Evolutionary conservation across 2,329 filamentous ascomycete species (phyloP), one percentile per base, ranked within the genome.

Genomic region (Magnaporthiopsis incrustans): DNA sequence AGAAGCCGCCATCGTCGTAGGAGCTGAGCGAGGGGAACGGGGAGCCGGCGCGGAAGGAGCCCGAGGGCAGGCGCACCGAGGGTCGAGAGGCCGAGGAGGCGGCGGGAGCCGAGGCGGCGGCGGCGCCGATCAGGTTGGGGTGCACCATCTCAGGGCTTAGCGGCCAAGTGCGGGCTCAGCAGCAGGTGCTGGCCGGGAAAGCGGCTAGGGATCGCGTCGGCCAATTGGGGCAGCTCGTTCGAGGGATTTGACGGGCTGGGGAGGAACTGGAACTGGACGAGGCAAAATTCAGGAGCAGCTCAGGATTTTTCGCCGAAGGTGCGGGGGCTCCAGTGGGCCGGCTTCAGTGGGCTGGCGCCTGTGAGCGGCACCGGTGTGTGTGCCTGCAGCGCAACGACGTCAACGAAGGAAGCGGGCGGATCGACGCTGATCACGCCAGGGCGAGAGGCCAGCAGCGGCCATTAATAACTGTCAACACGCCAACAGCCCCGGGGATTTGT

Each of bases 11-110:
- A 30, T 69, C 69, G 33, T 68, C 64, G 66, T 70, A 70, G 0
- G 72, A 64, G 6, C 67, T 67, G 38, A 73, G 70, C 10, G 75
- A 72, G 2, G 79, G 80, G 57, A 82, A 79, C 6, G 81, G 78
- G 2, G 79, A 79, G 66, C 81, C 81, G 58, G 81, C 81, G 68
- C 83, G 80, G 69, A 83, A 82, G 1, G 81, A 83, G 35, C 79
- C 79, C 0, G 78, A 75, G 2, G 79, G 70, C 1, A 69, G 66
- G 30, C 70, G 67, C 10, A 65, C 67, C 12, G 71, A 68, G 11
- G 67, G 70, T 3, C 64, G 38, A 6, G 27, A 25, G 12, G 10
- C 65, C 26, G 38, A 50, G 6, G 65, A 60, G 18, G 30, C 38
- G 27, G 50, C 62, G 25, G 64, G 44, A 5, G 67, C 22, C 14